Evolutionary conservation across 2,329 filamentous ascomycete genomes (phyloP).

Genomic region (Domatiomyces globalis): DNA sequence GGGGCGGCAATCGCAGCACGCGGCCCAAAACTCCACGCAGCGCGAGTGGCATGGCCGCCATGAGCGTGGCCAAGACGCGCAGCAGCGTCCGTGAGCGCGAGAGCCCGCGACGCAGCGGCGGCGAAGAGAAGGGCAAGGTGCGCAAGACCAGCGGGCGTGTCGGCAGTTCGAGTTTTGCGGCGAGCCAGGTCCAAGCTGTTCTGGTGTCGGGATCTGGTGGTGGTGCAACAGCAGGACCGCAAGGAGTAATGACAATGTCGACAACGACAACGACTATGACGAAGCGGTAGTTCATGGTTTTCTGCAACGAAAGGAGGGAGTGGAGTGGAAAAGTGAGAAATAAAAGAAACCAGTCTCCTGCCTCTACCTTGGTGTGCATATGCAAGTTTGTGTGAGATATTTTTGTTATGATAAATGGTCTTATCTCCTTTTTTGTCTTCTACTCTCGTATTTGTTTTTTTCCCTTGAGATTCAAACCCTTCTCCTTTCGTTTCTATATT

Average conservation of each 20-base stretch:
- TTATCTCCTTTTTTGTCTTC: background rate
- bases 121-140: slow-evolving; percentile 21
- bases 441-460: background rate
- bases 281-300: background rate
- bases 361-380: background rate
- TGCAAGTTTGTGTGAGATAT: background rate
- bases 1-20: slow-evolving; percentile 1
- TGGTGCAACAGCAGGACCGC: background rate
- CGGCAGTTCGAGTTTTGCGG: slow-evolving; percentile 24
- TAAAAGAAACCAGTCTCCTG: background rate
- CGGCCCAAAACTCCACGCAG: slow-evolving; percentile 11
- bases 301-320: too few relatives aligned
- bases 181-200: background rate
- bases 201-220: background rate
- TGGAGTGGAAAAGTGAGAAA: background rate
- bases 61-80: slow-evolving; percentile 16
- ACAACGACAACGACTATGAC: background rate
- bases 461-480: too few relatives aligned
- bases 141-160: slow-evolving; percentile 35
- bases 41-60: slow-evolving; percentile 15
- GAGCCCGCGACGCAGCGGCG: slow-evolving; percentile 16
- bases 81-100: slow-evolving; percentile 8
- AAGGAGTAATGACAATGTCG: background rate
- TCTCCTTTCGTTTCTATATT: too few relatives aligned
- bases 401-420: background rate